Evolutionary conservation across 257 asterid species (phyloP).

Genomic region (Solanum neorickii): DNA sequence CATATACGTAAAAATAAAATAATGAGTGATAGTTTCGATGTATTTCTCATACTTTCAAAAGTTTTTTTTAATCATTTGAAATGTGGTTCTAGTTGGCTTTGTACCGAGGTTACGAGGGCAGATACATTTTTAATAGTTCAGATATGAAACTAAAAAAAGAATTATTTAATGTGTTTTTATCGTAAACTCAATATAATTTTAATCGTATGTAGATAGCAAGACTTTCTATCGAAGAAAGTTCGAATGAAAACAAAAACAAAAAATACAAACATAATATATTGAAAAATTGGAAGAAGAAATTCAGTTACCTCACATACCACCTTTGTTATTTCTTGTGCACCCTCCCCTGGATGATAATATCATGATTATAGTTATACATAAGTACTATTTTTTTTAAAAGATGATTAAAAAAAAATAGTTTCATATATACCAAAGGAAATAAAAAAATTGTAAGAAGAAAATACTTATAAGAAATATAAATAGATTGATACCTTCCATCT

Average conservation of each 20-base stretch:
- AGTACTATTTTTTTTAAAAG: neutral
- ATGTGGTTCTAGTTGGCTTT: too few relatives aligned
- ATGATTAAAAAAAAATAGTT: neutral
- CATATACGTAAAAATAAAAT: too few relatives aligned
- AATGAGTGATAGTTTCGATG: neutral
- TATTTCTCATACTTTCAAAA: neutral
- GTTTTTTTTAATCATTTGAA: too few relatives aligned
- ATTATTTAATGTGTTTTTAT: too few relatives aligned
- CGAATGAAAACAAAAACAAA: neutral
- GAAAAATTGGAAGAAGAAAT: neutral
- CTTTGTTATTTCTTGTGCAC: neutral
- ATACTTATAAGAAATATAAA: neutral
- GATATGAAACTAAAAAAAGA: too few relatives aligned
- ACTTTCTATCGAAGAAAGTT: too few relatives aligned
- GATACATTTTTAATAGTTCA: neutral
- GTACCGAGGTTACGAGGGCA: too few relatives aligned
- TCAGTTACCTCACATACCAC: neutral
- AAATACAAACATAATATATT: neutral
- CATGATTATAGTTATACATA: neutral
- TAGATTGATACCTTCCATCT: neutral
- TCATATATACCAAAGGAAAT: neutral
- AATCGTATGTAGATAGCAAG: accelerated
- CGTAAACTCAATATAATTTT: too few relatives aligned
- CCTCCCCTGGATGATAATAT: neutral
- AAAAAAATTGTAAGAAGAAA: neutral